These are phyloP conservation scores for Globisporangium takayamanum DNA, from an alignment of 352 stramenopile species.

Conservation along the genomic window DNA sequence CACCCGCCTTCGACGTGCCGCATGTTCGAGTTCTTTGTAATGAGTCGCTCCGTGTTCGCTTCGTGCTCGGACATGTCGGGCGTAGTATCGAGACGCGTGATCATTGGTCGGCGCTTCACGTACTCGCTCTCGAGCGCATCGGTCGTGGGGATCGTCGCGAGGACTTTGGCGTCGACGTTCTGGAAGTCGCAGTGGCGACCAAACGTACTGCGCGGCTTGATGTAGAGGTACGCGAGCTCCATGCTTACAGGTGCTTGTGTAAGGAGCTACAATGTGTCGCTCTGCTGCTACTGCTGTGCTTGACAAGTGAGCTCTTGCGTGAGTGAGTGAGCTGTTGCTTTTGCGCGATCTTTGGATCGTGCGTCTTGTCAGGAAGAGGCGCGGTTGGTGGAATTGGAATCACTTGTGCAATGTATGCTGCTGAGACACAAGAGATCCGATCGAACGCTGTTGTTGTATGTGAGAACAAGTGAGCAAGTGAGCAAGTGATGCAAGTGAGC, in stretches of 20 bases:
- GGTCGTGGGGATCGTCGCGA: constrained; percentile 86
- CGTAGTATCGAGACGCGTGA: constrained; percentile 86
- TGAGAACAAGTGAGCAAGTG: no score
- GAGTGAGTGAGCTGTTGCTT: not conserved
- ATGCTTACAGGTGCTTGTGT: constrained; percentile 21
- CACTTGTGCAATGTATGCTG: no score
- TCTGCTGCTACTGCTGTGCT: not conserved
- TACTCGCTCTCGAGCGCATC: constrained; percentile 89
- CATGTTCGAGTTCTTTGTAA: constrained; percentile 93
- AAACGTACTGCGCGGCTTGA: constrained; percentile 90
- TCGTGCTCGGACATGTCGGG: constrained; percentile 90
- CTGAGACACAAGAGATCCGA: no score
- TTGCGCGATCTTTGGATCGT: no score
- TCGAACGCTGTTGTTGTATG: no score
- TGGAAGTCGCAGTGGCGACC: constrained; percentile 90
- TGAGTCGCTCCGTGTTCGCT: constrained; percentile 91
- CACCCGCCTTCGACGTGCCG: constrained; percentile 94
- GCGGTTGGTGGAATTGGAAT: no score
- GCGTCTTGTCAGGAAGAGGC: no score
- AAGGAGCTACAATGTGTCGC: not conserved
- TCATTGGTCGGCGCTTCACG: constrained; percentile 80
- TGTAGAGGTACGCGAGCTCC: constrained; percentile 89
- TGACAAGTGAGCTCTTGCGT: not conserved
- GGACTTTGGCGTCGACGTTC: constrained; percentile 84
- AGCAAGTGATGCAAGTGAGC: no score